Conservation (phyloP, 2,329 filamentous ascomycete species). For the Diaporthe longicolla region DNA sequence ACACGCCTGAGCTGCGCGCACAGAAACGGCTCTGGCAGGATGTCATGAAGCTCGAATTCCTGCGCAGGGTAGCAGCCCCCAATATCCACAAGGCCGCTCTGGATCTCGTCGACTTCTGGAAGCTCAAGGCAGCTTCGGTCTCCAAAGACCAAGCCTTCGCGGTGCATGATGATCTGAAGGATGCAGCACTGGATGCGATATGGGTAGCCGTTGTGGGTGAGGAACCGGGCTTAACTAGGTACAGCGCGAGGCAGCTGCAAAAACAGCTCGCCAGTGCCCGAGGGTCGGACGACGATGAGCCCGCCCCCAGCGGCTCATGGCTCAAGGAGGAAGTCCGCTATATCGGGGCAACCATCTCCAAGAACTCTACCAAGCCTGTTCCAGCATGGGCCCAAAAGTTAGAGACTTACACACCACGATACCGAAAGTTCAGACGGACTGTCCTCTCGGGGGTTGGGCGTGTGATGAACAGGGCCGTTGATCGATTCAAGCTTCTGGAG, state of each 20-base stretch:
- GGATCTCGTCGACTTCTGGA: slow-evolving; percentile 50
- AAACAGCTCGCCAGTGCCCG: slow-evolving; percentile 44
- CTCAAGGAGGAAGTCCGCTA: slow-evolving; percentile 17
- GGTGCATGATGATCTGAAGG: slow-evolving; percentile 52
- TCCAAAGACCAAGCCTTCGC: slow-evolving; percentile 49
- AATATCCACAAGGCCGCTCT: slow-evolving; percentile 46
- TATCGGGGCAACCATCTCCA: slow-evolving; percentile 14
- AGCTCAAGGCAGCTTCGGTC: slow-evolving; percentile 46
- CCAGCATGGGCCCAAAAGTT: slow-evolving; percentile 23
- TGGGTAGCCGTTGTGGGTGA: slow-evolving; percentile 55
- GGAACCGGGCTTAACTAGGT: slow-evolving; percentile 49
- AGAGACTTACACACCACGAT: slow-evolving; percentile 40
- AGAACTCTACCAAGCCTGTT: slow-evolving; percentile 10
- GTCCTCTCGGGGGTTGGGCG: slow-evolving; percentile 45
- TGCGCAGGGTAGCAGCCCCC: slow-evolving; percentile 49
- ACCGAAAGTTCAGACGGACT: slow-evolving; percentile 43
- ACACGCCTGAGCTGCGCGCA: slow-evolving; percentile 46
- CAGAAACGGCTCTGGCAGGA: slow-evolving; percentile 53
- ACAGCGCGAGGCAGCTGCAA: slow-evolving; percentile 45
- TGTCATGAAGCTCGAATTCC: slow-evolving; percentile 50
- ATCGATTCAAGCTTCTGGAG: slow-evolving; percentile 44
- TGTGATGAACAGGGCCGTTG: slow-evolving; percentile 45
- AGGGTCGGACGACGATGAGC: slow-evolving; percentile 50
- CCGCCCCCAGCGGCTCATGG: slow-evolving; percentile 44
- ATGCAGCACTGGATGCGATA: slow-evolving; percentile 55